These are phyloP conservation scores for Cordyceps militaris DNA, from an alignment of 2,329 filamentous ascomycete species.

Conservation along the genomic window DNA sequence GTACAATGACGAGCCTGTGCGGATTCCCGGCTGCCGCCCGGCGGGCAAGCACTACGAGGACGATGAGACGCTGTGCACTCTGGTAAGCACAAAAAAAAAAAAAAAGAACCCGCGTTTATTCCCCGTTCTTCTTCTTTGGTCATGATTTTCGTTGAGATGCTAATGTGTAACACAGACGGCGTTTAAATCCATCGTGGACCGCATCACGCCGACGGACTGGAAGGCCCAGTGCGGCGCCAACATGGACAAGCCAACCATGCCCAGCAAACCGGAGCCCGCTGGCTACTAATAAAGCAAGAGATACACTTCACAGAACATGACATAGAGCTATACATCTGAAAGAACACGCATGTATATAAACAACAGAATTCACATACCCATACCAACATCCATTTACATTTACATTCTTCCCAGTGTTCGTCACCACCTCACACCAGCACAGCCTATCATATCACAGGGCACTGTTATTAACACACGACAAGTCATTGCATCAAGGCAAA, in stretches of 20 bases:
- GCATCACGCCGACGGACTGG: slow-evolving; percentile 81
- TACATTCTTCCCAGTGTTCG: background rate
- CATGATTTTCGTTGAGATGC: background rate
- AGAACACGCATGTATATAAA: background rate
- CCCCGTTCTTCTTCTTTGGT: too few species aligned
- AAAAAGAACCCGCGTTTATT: background rate
- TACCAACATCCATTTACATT: background rate
- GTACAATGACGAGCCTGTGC: slow-evolving; percentile 82
- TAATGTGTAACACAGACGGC: slow-evolving; percentile 49
- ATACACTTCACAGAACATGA: background rate
- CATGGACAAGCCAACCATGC: slow-evolving; percentile 36
- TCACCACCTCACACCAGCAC: background rate
- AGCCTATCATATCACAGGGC: background rate
- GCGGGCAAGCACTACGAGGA: slow-evolving; percentile 77
- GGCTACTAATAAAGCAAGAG: slow-evolving; percentile 32
- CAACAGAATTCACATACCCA: background rate
- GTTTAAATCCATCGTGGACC: slow-evolving; percentile 89
- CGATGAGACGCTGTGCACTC: slow-evolving; percentile 82
- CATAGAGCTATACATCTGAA: background rate
- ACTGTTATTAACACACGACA: background rate
- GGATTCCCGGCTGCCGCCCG: slow-evolving; percentile 71
- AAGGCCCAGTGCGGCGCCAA: slow-evolving; percentile 44
- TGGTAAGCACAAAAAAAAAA: slow-evolving; percentile 44
- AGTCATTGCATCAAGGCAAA: slow-evolving; percentile 5
- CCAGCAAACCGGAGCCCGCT: slow-evolving; percentile 43